Evolutionary conservation across 805 yeast genomes (phyloP), one percentile per base, ranked within the genome.

Genomic region (Barnettozyma sucrosica): DNA sequence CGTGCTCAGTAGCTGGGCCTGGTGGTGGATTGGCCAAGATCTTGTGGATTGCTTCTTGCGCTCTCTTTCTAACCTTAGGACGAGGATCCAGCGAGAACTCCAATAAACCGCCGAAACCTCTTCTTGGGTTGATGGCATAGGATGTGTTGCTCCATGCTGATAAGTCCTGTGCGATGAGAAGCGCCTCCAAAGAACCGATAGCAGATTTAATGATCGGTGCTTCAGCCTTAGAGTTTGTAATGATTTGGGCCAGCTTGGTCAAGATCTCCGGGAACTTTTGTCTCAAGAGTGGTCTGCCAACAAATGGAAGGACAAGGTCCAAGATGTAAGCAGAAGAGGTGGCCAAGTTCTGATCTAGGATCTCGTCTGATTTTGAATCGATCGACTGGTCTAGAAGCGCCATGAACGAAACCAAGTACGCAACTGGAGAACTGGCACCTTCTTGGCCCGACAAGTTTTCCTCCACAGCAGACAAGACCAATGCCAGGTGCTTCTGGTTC

Each of bases 11-110:
- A 13, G 82, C 74, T 8, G 95, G 92, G 10, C 89, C 85, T 0
- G 85, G 74, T 10, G 96, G 95, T 9, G 82, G 80, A 51, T 76
- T 76, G 2, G 68, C 54, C 51, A 93, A 69, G 26, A 93, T 70
- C 3, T 71, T 75, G 43, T 74, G 68, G n/a, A 93, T 75, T 2
- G 97, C 86, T 49, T 93, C 99, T 58, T 83, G 85, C 1, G 98
- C 96, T 71, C 97, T 83, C 76, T 85, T 88, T 65, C 99, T 80
- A 11, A 93, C 95, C 59, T 93, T 93, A 33, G 99, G 99, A 62
- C 98, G 79, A 41, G 85, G 84, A 66, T 93, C 97, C 38, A 87
- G 68, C 0, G 92, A 79, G 51, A 89, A 73, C 63, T 86, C 89
- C 50, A 90, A 67, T 50, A 90, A 66, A 41, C 92, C 96, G 36